Evolutionary conservation across 352 stramenopile species (phyloP), one percentile per base, ranked within the genome.

Genomic region (Phytophthora pinifolia): DNA sequence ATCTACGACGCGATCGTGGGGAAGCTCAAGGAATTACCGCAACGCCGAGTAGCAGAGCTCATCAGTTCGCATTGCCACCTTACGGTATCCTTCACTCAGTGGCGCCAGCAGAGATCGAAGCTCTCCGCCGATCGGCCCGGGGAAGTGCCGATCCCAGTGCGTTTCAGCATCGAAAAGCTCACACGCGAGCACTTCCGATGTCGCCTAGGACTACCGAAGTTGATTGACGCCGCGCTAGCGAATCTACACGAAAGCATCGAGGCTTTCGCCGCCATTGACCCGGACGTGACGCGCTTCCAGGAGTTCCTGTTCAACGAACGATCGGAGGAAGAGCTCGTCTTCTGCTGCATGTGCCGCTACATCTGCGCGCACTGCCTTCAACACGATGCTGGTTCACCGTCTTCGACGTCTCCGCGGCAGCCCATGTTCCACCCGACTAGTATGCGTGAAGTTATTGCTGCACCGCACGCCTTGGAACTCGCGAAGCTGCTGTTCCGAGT

Each of bases 1-100:
- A 74, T 86, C 2, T 90, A 90, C 62, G 80, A 86, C 44, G 83
- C 71, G 1, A 64, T 90, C 13, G 62, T 88, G 1, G 76, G 76
- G 0, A 74, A 68, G 2, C 33, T 88, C 25, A 58, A 64, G n/a
- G 74, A 83, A 9, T 31, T 81, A 18, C 58, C 64, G 8, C 31
- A 43, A 1, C 20, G 13, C 0, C 46, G 45, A 1, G 33, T 77
- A 6, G 33, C 58, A 7, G 64, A 70, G 7, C 54, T 79, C 3
- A 18, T 89, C 1, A 49, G 49, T 12, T 56, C 53, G 10, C 67
- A 62, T 34, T 83, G 68, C 15, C 70, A 72, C 15, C 62, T 90
- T 10, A 52, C 69, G 2, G 44, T 90, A 31, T 86, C 80, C 8
- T 76, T 76, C 12, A 27, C 41, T 3, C 76, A 88, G 46, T 83